Percentiles rank a stretch among this genome's conserved stretches.
These are phyloP conservation scores for Helicocarpus griseus DNA, from an alignment of 2,329 filamentous ascomycete genomes.

Conservation along the genomic window DNA sequence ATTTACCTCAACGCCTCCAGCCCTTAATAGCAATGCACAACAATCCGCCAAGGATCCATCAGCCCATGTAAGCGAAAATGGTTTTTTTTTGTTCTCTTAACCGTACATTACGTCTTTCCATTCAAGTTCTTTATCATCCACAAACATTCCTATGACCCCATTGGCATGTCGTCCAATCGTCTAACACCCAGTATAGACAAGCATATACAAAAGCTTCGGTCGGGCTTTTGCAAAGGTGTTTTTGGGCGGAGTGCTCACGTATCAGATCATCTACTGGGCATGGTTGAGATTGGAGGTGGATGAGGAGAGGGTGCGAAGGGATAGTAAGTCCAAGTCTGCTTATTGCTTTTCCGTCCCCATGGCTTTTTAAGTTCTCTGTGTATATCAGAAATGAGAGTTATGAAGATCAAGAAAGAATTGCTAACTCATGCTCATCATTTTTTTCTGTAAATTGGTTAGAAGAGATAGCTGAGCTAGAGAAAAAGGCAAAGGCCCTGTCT, in stretches of 20 bases:
- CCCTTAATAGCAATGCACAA: background rate
- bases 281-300: constrained; percentile 41
- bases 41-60: background rate
- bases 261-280: constrained; percentile 39
- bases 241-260: constrained; percentile 38
- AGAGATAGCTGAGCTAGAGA: constrained; percentile 26
- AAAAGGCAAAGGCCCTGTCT: constrained; percentile 26
- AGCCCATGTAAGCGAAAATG: constrained; percentile 1
- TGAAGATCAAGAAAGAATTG: background rate
- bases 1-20: constrained; percentile 9
- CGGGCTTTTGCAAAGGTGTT: constrained; percentile 40
- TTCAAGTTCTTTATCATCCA: background rate
- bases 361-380: background rate
- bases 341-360: background rate
- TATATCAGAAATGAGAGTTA: background rate
- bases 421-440: background rate
- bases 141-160: background rate
- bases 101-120: no score
- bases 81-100: no score
- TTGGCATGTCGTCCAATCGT: no score
- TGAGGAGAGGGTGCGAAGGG: constrained; percentile 33
- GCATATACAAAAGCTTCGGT: constrained; percentile 30
- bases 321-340: constrained; percentile 22
- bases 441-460: constrained; percentile 14
- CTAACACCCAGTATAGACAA: no score